Conservation (phyloP, 495 filamentous ascomycete genomes). For the Trichoderma gamsii region DNA sequence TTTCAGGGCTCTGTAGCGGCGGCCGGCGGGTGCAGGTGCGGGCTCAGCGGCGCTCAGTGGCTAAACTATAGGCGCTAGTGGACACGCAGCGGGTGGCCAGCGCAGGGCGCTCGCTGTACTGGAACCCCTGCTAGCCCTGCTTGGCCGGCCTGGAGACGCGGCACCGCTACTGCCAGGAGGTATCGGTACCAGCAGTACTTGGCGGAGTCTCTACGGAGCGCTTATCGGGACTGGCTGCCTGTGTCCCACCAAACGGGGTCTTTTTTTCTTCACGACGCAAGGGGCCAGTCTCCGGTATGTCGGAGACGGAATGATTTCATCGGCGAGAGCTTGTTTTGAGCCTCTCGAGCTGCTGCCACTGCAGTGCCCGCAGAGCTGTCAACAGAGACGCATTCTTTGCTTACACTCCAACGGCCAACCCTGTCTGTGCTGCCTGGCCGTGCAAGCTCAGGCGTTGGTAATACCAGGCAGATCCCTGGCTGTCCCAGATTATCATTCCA, state of each 20-base stretch:
- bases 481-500: neutral
- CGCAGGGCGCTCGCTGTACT: neutral
- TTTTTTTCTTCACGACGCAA: neutral
- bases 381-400: neutral
- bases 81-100: neutral
- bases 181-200: neutral
- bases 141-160: too few relatives aligned
- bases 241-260: neutral
- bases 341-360: neutral
- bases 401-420: too few relatives aligned
- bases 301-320: neutral
- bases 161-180: neutral
- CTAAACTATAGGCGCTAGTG: neutral
- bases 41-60: neutral
- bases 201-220: neutral
- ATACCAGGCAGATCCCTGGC: neutral
- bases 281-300: neutral
- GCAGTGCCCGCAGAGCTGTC: neutral
- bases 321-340: neutral
- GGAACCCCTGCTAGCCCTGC: constrained; percentile 1
- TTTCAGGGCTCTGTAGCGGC: constrained; percentile 4
- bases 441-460: neutral
- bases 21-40: neutral
- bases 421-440: neutral
- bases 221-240: neutral